Evolutionary conservation across 176 grass and related monocot species (phyloP), one percentile per base, ranked within the genome.

Genomic region (Saccharum officinarum): DNA sequence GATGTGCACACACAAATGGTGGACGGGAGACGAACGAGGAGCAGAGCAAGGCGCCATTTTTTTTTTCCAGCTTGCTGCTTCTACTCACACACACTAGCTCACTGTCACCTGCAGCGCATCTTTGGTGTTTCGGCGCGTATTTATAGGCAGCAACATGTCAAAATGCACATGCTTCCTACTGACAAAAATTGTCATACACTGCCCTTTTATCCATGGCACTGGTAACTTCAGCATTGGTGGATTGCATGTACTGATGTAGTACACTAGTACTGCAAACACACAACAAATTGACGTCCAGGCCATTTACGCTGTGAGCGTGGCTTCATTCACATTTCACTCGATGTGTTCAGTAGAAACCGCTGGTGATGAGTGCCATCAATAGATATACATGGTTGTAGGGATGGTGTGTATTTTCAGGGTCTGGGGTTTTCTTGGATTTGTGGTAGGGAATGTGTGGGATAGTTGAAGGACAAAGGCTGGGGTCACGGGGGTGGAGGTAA

Each of bases 401-500:
- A 28, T 28, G 25, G 20, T 33, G 9, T 17, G 44, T 57, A 40
- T 25, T 11, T 70, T 70, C 34, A 59, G 34, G 55, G 40, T 50
- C 18, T 25, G 18, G 11, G 1, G 2, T 82, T 50, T 71, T 62
- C 37, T 73, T 46, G 50, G 65, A 88, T 70, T 62, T 37, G 18
- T 80, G 28, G 82, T 61, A 37, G 46, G 18, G 57, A 86, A 88
- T 61, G 57, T 80, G 57, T 26, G 8, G 2, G 37, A 40, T 70
- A 72, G 47, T 90, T 87, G 83, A 92, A 92, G 55, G 90, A 92
- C 90, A 90, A 90, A 90, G 82, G 85, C 63, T 86, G 71, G 68
- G 86, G 81, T 94, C 95, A 97, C 95, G 95, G 88, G 92, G 39
- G 41, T n/a, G 75, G 61, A 57, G 52, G 77, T 63, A 76, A 85